Evolutionary conservation across 2,329 filamentous ascomycete genomes (phyloP), one percentile per base, ranked within the genome.

Genomic region (Talaromyces sp.): DNA sequence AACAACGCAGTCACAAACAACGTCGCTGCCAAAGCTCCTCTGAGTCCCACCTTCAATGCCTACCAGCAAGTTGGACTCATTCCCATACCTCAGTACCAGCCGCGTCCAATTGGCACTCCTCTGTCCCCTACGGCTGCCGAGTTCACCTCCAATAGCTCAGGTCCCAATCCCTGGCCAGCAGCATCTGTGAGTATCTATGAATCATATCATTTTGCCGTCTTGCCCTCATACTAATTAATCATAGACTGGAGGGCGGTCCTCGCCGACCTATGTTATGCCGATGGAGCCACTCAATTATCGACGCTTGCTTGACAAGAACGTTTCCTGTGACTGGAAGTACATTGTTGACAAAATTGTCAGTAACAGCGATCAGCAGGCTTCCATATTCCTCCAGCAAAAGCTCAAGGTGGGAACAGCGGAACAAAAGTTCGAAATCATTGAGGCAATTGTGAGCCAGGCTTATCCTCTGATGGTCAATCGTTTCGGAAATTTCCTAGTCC

Each of bases 311-410:
- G 95, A 99, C 75, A 93, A 93, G 74, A 97, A 94, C 75, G 92
- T 96, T 78, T 96, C 91, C 74, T 98, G 94, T 81, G 96, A 99
- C 81, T 99, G 94, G 95, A 96, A 95, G 81, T 97, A 97, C 77
- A 97, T 99, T 72, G 95, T 99, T 64, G 94, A 99, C 82, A 98
- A 98, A 84, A 99, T 99, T 75, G 93, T 99, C 70, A 96, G 92
- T 86, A 97, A 93, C 82, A 98, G 99, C 77, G 95, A 99, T 75
- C 95, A 99, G 79, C 95, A 99, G 79, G 95, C 96, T 10, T 99
- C 95, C 1, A 98, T 99, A 73, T 99, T 99, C 80, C 84, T 99
- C 53, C 95, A 99, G 78, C 95, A 99, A 81, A 99, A 99, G 82
- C 90, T 99, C 71, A 99, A 99, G 81, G 91, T 97, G 68, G 93